These are phyloP conservation scores for Taphrina pruni DNA, from an alignment of 1,139 yeast species.

Conservation along the genomic window DNA sequence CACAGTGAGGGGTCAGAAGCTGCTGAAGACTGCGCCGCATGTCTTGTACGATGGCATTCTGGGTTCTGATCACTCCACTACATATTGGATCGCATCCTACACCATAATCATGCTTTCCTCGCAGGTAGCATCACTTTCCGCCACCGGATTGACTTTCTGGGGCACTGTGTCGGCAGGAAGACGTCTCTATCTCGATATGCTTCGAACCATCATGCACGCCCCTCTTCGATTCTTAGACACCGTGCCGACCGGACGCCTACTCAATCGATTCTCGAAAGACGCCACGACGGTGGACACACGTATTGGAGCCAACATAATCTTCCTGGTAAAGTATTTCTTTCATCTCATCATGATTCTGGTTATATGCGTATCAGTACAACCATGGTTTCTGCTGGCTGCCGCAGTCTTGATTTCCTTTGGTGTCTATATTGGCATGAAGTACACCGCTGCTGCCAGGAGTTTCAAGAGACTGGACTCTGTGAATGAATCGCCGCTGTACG, in stretches of 20 bases:
- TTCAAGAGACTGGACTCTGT: slow-evolving; percentile 87
- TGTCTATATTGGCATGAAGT: slow-evolving; percentile 78
- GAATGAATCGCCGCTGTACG: slow-evolving; percentile 93
- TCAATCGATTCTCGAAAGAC: slow-evolving; percentile 96
- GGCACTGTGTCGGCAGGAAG: slow-evolving; percentile 84
- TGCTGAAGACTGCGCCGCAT: slow-evolving; percentile 5
- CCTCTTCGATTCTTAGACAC: slow-evolving; percentile 88
- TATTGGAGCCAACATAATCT: slow-evolving; percentile 67
- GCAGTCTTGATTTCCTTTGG: slow-evolving; percentile 68
- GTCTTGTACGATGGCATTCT: not conserved
- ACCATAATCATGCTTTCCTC: slow-evolving; percentile 56
- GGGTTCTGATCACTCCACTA: slow-evolving; percentile 7
- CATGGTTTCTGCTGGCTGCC: slow-evolving; percentile 71
- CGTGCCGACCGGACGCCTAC: slow-evolving; percentile 93
- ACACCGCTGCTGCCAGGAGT: slow-evolving; percentile 84
- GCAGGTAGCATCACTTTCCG: slow-evolving; percentile 52
- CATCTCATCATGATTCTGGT: slow-evolving; percentile 71
- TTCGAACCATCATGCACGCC: slow-evolving; percentile 72
- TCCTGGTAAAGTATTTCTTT: slow-evolving; percentile 50
- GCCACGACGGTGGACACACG: slow-evolving; percentile 70
- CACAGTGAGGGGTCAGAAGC: not conserved
- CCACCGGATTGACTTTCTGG: slow-evolving; percentile 62
- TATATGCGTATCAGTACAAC: slow-evolving; percentile 80
- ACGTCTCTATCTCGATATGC: slow-evolving; percentile 68
- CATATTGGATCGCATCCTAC: slow-evolving; percentile 72